Evolutionary conservation across 1,139 yeast genomes (phyloP), one percentile per base, ranked within the genome.

Genomic region (Martiniozyma asiatica): DNA sequence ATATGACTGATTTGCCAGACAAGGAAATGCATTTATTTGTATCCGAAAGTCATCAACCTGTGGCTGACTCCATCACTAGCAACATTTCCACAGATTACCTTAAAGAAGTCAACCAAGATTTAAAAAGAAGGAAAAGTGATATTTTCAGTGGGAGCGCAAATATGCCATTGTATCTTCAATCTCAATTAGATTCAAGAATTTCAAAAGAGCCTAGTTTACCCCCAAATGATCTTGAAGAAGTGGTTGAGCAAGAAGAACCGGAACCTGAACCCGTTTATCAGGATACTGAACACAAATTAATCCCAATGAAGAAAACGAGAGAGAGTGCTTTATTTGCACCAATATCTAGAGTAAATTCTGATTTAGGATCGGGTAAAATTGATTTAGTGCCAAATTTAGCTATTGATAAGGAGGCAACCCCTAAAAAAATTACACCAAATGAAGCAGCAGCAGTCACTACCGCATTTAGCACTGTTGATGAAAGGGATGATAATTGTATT

Each of bases 281-380:
- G 14, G 36, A 34, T 12, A 26, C 29, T 5, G 21, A 28, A 17
- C 30, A 32, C 6, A 11, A 20, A 17, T 8, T 31, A 23, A 35
- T 34, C 11, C 44, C 39, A 8, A 23, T 26, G 5, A 35, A 38
- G 14, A 20, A 37, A 22, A 20, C 30, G 41, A 26, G 36, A 30
- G 20, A 29, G 35, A 25, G 42, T 9, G 18, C 16, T 11, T 9
- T 30, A 7, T 30, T 30, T 22, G 21, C 17, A 12, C 26, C 16
- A 22, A 11, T 2, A n/a, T n/a, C n/a, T n/a, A 15, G 12, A 16
- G 14, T 14, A 31, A 17, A 16, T 4, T n/a, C 16, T 7, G 12
- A 17, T 17, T 6, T 21, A 12, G 11, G 8, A n/a, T 12, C 21
- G 11, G 24, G 12, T n/a, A 20, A 14, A 7, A 6, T 26, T 7